A percentile compares a stretch with the other conserved stretches of the same genome.
These are phyloP conservation scores for Thuja plicata DNA, from an alignment of 83 land plant genomes.

Conservation along the genomic window DNA sequence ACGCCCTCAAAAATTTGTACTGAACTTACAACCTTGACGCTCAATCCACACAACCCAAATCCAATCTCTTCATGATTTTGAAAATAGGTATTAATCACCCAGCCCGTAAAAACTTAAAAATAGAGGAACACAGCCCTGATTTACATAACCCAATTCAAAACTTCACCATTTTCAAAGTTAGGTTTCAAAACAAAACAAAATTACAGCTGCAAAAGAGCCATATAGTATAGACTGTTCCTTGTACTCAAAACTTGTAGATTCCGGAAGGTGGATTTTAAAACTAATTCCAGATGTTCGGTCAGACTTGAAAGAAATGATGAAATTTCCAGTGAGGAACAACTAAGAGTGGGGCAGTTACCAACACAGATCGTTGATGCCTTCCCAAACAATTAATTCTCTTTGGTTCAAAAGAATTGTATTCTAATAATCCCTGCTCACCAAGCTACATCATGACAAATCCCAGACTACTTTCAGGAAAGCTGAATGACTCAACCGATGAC, in stretches of 20 bases:
- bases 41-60: neutral
- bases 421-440: too few relatives aligned
- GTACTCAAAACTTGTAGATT: neutral
- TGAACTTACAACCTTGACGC: neutral
- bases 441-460: too few relatives aligned
- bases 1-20: neutral
- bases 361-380: neutral
- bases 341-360: neutral
- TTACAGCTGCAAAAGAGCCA: neutral
- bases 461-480: too few relatives aligned
- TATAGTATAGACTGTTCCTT: neutral
- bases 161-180: neutral
- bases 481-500: too few relatives aligned
- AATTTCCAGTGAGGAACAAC: neutral
- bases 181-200: neutral
- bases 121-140: neutral
- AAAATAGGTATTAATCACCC: neutral
- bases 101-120: neutral
- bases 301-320: neutral
- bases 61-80: neutral
- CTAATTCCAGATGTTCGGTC: neutral
- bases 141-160: neutral
- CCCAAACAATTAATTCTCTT: too few relatives aligned
- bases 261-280: neutral
- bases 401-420: too few relatives aligned